Conservation (phyloP, 495 filamentous ascomycete species). For the Xanthoparmelia taractica region DNA sequence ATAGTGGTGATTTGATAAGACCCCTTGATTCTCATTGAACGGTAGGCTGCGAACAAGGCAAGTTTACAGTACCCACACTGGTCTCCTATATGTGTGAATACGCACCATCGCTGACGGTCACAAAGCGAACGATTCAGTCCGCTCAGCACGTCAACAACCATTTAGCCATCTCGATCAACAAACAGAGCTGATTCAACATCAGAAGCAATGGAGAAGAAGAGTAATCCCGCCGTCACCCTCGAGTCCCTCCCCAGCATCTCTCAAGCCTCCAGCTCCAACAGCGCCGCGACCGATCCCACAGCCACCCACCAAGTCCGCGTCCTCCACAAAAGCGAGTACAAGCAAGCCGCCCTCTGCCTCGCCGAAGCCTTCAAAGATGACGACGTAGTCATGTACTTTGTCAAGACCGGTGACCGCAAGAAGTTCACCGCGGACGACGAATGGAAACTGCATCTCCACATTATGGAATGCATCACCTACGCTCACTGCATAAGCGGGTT, state of each 20-base stretch:
- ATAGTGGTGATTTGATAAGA: conserved; percentile 54
- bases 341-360: conserved; percentile 57
- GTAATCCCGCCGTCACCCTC: conserved; percentile 31
- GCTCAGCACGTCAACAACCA: background rate
- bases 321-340: conserved; percentile 53
- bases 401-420: conserved; percentile 57
- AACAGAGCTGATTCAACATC: conserved; percentile 18
- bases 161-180: background rate
- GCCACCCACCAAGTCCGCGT: conserved; percentile 42
- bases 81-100: background rate
- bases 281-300: conserved; percentile 11
- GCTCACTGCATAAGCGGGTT: conserved; percentile 64
- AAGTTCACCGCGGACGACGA: conserved; percentile 53
- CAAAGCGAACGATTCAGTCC: background rate
- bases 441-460: conserved; percentile 65
- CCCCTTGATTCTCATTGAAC: conserved; percentile 32
- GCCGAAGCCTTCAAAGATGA: conserved; percentile 70
- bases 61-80: background rate
- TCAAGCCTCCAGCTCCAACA: conserved; percentile 23
- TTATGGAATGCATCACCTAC: conserved; percentile 64
- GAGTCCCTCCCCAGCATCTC: conserved; percentile 30
- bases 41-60: background rate
- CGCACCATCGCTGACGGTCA: background rate
- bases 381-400: conserved; percentile 62
- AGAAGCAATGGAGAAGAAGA: conserved; percentile 25